These are phyloP conservation scores for Hygrocybe punicea DNA, from an alignment of 768 basidiomycete genomes.

Conservation along the genomic window DNA sequence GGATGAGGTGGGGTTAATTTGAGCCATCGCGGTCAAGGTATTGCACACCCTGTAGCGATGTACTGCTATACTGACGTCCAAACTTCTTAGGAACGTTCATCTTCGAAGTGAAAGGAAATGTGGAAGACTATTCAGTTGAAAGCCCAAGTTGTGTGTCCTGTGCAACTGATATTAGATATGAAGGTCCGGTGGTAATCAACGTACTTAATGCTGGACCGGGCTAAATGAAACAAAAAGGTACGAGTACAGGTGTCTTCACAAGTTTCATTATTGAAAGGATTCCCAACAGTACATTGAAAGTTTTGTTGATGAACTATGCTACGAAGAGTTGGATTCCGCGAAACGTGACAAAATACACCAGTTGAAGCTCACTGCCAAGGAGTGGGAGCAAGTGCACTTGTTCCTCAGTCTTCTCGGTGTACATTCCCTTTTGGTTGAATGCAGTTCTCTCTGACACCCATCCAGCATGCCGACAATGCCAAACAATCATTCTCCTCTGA, in stretches of 20 bases:
- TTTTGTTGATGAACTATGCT: conserved; percentile 24
- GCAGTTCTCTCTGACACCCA: conserved; percentile 1
- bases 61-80: too few relatives aligned
- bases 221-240: conserved; percentile 3
- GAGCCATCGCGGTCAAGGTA: conserved; percentile 15
- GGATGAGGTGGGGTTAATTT: conserved; percentile 21
- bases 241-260: too few relatives aligned
- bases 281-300: conserved; percentile 19
- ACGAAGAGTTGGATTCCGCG: conserved; percentile 20
- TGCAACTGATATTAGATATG: conserved; percentile 31
- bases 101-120: conserved; percentile 21
- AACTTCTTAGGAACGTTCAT: conserved; percentile 30
- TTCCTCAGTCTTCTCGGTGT: conserved; percentile 4
- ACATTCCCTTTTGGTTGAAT: conserved; percentile 19
- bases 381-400: conserved; percentile 23
- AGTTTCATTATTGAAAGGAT: too few relatives aligned
- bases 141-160: too few relatives aligned
- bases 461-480: conserved; percentile 29
- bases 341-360: conserved; percentile 22
- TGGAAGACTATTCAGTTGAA: conserved; percentile 17
- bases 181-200: conserved; percentile 33
- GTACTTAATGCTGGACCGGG: conserved; percentile 27
- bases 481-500: conserved; percentile 36
- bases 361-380: conserved; percentile 17
- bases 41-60: not conserved